Conservation (phyloP, 2,329 filamentous ascomycete species). For the Cercospora sp. region DNA sequence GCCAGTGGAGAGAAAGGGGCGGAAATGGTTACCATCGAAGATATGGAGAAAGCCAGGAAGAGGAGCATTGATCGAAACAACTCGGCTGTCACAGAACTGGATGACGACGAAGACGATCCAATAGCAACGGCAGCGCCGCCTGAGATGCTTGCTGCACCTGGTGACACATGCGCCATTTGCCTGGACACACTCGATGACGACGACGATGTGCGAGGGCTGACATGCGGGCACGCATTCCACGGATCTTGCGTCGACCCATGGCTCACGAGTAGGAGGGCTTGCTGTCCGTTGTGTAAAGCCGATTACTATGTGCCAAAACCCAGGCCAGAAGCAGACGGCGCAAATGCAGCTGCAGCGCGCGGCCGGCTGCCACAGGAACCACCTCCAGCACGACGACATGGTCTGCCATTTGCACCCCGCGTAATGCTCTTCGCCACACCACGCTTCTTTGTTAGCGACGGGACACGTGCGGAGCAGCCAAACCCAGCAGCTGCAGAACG, state of each 20-base stretch:
- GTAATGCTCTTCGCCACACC: conserved; percentile 31
- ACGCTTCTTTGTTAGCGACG: conserved; percentile 31
- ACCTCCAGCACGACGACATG: conserved; percentile 32
- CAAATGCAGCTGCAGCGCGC: conserved; percentile 14
- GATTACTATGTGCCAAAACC: conserved; percentile 97
- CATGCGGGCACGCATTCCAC: conserved; percentile 98
- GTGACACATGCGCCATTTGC: conserved; percentile 95
- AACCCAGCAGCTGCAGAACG: conserved; percentile 11
- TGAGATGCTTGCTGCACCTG: conserved; percentile 76
- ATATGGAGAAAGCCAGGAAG: conserved; percentile 34
- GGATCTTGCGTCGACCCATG: conserved; percentile 94
- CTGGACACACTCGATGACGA: conserved; percentile 92
- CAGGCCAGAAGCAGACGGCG: conserved; percentile 59
- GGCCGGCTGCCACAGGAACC: conserved; percentile 31
- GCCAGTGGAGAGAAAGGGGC: conserved; percentile 31
- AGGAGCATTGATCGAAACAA: conserved; percentile 32
- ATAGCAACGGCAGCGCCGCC: conserved; percentile 80
- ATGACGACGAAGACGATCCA: conserved; percentile 73
- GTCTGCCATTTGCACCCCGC: conserved; percentile 32
- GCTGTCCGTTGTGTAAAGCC: conserved; percentile 95
- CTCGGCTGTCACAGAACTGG: conserved; percentile 53
- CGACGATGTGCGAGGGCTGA: conserved; percentile 89
- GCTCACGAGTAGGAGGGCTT: conserved; percentile 90
- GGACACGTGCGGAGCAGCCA: conserved; percentile 12
- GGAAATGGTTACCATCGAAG: conserved; percentile 39